Conservation (phyloP, 169 alveolate genomes). For the Babesia caballi region DNA sequence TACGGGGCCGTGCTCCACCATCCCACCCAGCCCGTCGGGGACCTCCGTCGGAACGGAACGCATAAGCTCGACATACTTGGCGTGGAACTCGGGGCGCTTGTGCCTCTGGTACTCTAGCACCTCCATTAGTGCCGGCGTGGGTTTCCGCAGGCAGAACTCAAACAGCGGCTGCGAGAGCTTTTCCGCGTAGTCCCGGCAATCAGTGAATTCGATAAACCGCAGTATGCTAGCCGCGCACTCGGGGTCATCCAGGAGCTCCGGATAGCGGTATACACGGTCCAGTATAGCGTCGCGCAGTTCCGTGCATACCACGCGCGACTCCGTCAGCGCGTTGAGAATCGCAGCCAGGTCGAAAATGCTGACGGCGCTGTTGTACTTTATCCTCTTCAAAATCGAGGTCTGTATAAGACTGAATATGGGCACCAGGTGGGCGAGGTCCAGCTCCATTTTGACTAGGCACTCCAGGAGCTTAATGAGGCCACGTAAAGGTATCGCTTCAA, state of each 20-base stretch:
- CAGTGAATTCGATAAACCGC: constrained; percentile 21
- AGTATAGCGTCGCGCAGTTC: constrained; percentile 18
- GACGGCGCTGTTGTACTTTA: constrained; percentile 18
- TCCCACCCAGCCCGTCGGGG: constrained; percentile 14
- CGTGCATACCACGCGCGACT: constrained; percentile 22
- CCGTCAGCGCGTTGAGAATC: constrained; percentile 25
- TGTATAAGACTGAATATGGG: constrained; percentile 13
- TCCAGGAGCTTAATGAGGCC: constrained; percentile 14
- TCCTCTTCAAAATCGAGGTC: constrained; percentile 9
- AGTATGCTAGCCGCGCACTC: constrained; percentile 26
- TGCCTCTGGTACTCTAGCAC: constrained; percentile 25
- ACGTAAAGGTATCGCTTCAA: background rate
- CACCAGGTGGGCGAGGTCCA: background rate
- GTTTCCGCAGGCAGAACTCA: constrained; percentile 32
- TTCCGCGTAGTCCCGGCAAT: background rate
- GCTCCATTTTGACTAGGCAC: constrained; percentile 19
- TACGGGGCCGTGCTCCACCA: constrained; percentile 1
- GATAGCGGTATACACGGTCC: constrained; percentile 27
- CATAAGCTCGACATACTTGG: constrained; percentile 10
- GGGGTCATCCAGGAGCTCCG: constrained; percentile 17
- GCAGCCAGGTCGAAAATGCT: constrained; percentile 6
- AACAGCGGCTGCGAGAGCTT: constrained; percentile 45
- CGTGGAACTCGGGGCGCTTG: constrained; percentile 22
- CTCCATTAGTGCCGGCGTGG: constrained; percentile 23
- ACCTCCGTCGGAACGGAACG: background rate